Percentiles rank a stretch among this genome's conserved stretches.
These are phyloP conservation scores for Takakia lepidozioides DNA, from an alignment of 225 moss, liverwort and hornwort genomes.

Conservation along the genomic window DNA sequence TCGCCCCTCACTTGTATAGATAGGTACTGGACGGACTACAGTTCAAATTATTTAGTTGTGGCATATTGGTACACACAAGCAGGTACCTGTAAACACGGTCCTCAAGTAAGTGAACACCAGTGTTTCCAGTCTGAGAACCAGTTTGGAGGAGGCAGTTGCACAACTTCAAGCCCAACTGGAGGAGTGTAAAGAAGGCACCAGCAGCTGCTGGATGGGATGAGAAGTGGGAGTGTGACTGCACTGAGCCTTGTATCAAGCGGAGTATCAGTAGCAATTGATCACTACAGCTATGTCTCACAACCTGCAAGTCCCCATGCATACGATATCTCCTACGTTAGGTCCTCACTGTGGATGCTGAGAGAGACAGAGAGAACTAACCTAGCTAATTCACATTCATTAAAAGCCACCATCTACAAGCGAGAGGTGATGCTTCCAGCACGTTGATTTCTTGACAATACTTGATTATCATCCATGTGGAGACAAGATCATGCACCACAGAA, in stretches of 20 bases:
- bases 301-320: slow-evolving; percentile 36
- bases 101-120: slow-evolving; percentile 45
- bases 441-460: too few species aligned
- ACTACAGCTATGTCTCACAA: slow-evolving; percentile 52
- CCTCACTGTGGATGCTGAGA: too few species aligned
- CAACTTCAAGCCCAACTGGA: slow-evolving; percentile 62
- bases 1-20: too few species aligned
- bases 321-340: too few species aligned
- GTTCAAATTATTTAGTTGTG: slow-evolving; percentile 73
- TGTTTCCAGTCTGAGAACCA: slow-evolving; percentile 26
- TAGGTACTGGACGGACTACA: slow-evolving; percentile 59
- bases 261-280: slow-evolving; percentile 63
- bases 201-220: slow-evolving; percentile 72
- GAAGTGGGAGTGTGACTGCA: slow-evolving; percentile 51
- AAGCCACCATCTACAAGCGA: too few species aligned
- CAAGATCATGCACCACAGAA: too few species aligned
- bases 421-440: too few species aligned
- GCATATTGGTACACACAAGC: slow-evolving; percentile 27
- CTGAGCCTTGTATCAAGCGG: slow-evolving; percentile 68
- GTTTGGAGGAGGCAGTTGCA: slow-evolving; percentile 48
- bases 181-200: slow-evolving; percentile 71
- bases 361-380: too few species aligned
- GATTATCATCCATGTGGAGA: too few species aligned
- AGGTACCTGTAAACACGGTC: slow-evolving; percentile 63
- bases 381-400: too few species aligned